These are phyloP conservation scores for Corymbia citriodora DNA, from an alignment of 441 rosid species.

Conservation along the genomic window DNA sequence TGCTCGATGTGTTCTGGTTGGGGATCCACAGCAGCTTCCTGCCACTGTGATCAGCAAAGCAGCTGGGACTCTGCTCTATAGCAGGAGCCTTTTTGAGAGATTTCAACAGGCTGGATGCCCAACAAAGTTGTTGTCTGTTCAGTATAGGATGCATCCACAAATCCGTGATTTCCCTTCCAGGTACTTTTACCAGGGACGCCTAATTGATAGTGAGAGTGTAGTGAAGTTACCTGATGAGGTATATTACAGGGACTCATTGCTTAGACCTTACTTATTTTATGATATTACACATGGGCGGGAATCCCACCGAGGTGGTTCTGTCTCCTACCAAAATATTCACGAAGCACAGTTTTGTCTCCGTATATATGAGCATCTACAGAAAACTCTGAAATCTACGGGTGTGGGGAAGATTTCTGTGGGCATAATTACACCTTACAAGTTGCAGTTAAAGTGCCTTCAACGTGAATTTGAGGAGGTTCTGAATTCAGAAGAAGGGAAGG, in stretches of 20 bases:
- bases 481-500: slow-evolving; percentile 88
- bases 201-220: slow-evolving; percentile 89
- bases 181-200: slow-evolving; percentile 97
- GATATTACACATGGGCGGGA: slow-evolving; percentile 94
- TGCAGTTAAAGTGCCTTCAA: slow-evolving; percentile 95
- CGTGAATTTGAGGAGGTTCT: slow-evolving; percentile 77
- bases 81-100: slow-evolving; percentile 98
- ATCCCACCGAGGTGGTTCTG: slow-evolving; percentile 96
- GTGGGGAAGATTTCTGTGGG: slow-evolving; percentile 79
- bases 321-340: slow-evolving; percentile 86
- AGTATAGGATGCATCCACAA: slow-evolving; percentile 98
- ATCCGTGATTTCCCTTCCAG: slow-evolving; percentile 95
- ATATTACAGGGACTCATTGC: slow-evolving; percentile 84
- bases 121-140: slow-evolving; percentile 90
- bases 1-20: slow-evolving; percentile 97
- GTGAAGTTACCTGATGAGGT: slow-evolving; percentile 70
- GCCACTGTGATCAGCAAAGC: slow-evolving; percentile 99
- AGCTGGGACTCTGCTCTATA: slow-evolving; percentile 90
- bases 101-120: slow-evolving; percentile 99
- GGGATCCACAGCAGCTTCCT: slow-evolving; percentile 99
- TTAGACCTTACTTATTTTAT: slow-evolving; percentile 80
- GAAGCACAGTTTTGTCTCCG: slow-evolving; percentile 96
- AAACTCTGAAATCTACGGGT: slow-evolving; percentile 58
- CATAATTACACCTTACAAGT: slow-evolving; percentile 94
- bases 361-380: slow-evolving; percentile 89